Percentiles rank a stretch among this genome's conserved stretches.
These are phyloP conservation scores for Candida takata DNA, from an alignment of 805 yeast species.

Conservation along the genomic window DNA sequence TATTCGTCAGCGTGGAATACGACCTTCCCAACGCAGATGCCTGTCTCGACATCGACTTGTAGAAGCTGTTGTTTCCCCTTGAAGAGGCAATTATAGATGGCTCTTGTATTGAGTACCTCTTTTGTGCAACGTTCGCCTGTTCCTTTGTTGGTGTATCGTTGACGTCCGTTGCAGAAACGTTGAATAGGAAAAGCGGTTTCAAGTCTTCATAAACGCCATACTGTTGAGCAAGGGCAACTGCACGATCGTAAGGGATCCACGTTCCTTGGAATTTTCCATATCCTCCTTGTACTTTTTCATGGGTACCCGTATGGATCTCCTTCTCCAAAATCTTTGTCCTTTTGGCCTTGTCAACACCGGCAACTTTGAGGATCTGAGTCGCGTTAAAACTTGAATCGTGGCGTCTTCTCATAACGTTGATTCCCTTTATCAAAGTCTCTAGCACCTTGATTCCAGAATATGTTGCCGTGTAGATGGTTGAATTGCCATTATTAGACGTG, in stretches of 20 bases:
- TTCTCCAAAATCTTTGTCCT: slow-evolving; percentile 68
- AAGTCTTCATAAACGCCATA: slow-evolving; percentile 58
- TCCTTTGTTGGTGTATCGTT: slow-evolving; percentile 42
- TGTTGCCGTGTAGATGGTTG: slow-evolving; percentile 59
- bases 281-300: slow-evolving; percentile 80
- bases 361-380: slow-evolving; percentile 72
- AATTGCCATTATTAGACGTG: not conserved
- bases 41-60: slow-evolving; percentile 16
- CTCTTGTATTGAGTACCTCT: slow-evolving; percentile 3
- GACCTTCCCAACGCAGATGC: slow-evolving; percentile 20
- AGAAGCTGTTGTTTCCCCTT: slow-evolving; percentile 9
- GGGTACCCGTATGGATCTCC: slow-evolving; percentile 61
- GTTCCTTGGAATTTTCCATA: slow-evolving; percentile 83
- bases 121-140: slow-evolving; percentile 33
- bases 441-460: slow-evolving; percentile 81
- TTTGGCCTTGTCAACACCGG: slow-evolving; percentile 70
- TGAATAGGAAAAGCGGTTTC: slow-evolving; percentile 52
- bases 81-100: not conserved
- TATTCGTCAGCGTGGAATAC: slow-evolving; percentile 28
- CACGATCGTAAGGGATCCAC: slow-evolving; percentile 72
- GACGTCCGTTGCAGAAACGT: slow-evolving; percentile 28
- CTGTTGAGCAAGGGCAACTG: slow-evolving; percentile 47
- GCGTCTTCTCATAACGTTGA: slow-evolving; percentile 72
- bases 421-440: slow-evolving; percentile 59
- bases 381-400: slow-evolving; percentile 78